These are phyloP conservation scores for Metschnikowia sp. DNA, from an alignment of 805 yeast genomes.

Conservation along the genomic window DNA sequence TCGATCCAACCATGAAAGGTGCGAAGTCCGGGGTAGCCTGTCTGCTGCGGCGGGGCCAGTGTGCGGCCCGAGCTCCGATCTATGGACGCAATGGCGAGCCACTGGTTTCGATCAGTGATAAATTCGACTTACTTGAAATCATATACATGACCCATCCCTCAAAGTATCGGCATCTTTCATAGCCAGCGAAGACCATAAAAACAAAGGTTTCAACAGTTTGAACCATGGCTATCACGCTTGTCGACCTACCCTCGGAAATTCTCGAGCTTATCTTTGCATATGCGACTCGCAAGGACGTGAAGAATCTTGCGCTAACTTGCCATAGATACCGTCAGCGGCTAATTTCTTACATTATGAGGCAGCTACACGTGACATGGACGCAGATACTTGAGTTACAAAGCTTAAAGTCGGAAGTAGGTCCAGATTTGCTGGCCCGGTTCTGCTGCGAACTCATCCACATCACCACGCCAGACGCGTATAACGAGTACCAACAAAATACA, in stretches of 20 bases:
- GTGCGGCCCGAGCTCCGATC: background rate
- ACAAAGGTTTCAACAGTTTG: too few relatives aligned
- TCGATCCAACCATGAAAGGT: background rate
- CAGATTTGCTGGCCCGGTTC: background rate
- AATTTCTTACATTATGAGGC: slow-evolving; percentile 17
- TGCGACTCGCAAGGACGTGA: slow-evolving; percentile 10
- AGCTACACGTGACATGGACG: slow-evolving; percentile 27
- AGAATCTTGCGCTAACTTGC: slow-evolving; percentile 12
- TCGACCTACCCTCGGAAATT: slow-evolving; percentile 15
- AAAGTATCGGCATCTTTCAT: too few relatives aligned
- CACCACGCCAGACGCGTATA: slow-evolving; percentile 14
- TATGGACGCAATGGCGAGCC: too few relatives aligned
- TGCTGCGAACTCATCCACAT: slow-evolving; percentile 9
- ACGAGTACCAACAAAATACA: slow-evolving; percentile 30
- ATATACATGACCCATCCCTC: too few relatives aligned
- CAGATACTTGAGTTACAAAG: slow-evolving; percentile 13
- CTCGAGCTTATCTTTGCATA: slow-evolving; percentile 10
- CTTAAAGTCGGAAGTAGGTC: background rate
- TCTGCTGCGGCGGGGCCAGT: background rate
- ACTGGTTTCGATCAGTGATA: too few relatives aligned
- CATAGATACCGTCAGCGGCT: slow-evolving; percentile 19
- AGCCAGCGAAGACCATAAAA: too few relatives aligned
- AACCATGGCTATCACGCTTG: background rate
- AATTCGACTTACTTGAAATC: too few relatives aligned
- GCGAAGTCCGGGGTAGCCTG: slow-evolving; percentile 8